A percentile compares a stretch with the other conserved stretches of the same genome.
Evolutionary conservation across 2,329 filamentous ascomycete genomes (phyloP).

Genomic region (Alternaria sp.): DNA sequence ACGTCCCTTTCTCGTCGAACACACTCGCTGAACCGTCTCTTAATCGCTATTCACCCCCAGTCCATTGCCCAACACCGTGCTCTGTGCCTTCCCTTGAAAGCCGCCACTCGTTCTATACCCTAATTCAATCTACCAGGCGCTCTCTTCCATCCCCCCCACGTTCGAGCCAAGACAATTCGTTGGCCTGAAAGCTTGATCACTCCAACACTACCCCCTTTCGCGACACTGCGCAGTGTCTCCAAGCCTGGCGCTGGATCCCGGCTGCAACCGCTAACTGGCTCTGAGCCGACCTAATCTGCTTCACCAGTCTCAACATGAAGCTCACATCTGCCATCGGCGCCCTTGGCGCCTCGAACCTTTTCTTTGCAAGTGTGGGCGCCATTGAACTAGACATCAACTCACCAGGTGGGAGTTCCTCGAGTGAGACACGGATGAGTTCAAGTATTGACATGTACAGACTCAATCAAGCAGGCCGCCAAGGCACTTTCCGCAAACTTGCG

Average conservation of each 20-base stretch:
- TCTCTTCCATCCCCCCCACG: constrained; percentile 17
- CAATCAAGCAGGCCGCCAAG: constrained; percentile 68
- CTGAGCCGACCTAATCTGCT: constrained; percentile 15
- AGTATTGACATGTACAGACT: constrained; percentile 57
- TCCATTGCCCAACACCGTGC: constrained; percentile 10
- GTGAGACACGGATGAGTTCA: not conserved
- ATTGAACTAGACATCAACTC: constrained; percentile 44
- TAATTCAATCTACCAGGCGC: constrained; percentile 31
- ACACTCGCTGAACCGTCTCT: constrained; percentile 26
- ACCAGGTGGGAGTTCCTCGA: constrained; percentile 34
- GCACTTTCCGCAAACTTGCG: constrained; percentile 69
- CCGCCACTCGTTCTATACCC: constrained; percentile 44
- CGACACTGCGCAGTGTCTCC: constrained; percentile 19
- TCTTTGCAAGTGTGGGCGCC: constrained; percentile 44
- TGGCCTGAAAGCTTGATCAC: constrained; percentile 1
- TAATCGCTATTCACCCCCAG: constrained; percentile 4
- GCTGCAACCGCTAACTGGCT: constrained; percentile 21
- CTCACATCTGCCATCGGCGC: constrained; percentile 43
- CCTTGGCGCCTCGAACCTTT: constrained; percentile 43
- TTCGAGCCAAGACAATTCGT: constrained; percentile 8
- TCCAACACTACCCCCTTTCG: constrained; percentile 3
- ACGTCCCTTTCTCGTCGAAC: constrained; percentile 13
- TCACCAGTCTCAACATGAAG: constrained; percentile 44
- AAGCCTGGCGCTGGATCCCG: constrained; percentile 39
- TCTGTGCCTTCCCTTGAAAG: constrained; percentile 26